Percentiles rank a stretch among this genome's conserved stretches.
phyloP scores from a whole-genome alignment of 129 eudicot species.

The Flaveria robusta region DNA sequence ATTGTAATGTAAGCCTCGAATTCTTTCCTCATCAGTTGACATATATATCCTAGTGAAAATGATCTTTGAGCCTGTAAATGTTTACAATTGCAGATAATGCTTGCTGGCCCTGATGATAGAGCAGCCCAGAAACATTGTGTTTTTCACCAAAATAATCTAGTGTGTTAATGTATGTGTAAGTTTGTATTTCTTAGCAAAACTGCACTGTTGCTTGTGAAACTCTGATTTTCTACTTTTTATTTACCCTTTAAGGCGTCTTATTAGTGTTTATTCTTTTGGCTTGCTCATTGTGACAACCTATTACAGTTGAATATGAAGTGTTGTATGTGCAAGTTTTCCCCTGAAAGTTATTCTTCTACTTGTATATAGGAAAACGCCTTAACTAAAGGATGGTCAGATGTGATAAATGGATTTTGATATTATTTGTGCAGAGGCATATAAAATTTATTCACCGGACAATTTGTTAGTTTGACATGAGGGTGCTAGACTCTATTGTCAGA shows the following conservation, averaged over 20 bases:
- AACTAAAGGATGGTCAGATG: too few relatives aligned
- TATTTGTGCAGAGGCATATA: too few relatives aligned
- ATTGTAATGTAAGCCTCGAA: conserved; percentile 80
- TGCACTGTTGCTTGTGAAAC: conserved; percentile 22
- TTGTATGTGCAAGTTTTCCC: conserved; percentile 16
- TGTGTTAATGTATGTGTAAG: conserved; percentile 28
- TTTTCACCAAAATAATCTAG: conserved; percentile 17
- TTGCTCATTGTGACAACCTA: conserved; percentile 21
- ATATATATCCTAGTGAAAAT: neutral
- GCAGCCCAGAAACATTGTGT: conserved; percentile 41
- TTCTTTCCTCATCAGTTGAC: neutral
- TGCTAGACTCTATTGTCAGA: too few relatives aligned
- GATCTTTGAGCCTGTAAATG: neutral
- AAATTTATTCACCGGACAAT: too few relatives aligned
- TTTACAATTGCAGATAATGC: conserved; percentile 59
- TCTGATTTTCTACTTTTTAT: conserved; percentile 10
- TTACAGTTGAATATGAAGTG: conserved; percentile 25
- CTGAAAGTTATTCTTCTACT: neutral
- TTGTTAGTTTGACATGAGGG: too few relatives aligned
- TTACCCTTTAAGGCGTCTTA: conserved; percentile 30
- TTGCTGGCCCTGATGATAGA: conserved; percentile 89
- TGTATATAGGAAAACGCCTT: too few relatives aligned
- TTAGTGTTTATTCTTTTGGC: conserved; percentile 20
- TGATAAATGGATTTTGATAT: too few relatives aligned
- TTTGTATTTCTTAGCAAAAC: conserved; percentile 34